Percentiles rank a stretch among this genome's conserved stretches.
Conservation (phyloP, 495 filamentous ascomycete species). For the Chlorociboria aeruginascens region DNA sequence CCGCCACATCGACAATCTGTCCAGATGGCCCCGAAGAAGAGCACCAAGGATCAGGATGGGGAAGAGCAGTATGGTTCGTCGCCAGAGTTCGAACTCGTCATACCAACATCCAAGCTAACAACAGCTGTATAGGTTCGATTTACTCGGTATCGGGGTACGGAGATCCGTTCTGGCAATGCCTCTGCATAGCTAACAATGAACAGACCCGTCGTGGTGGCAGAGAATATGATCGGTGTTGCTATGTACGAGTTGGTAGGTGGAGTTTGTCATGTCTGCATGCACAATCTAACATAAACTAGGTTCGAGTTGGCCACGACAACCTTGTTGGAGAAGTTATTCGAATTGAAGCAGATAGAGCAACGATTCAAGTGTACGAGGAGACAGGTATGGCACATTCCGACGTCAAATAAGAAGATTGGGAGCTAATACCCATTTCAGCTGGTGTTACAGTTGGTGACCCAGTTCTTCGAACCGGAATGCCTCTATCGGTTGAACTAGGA, state of each 20-base stretch:
- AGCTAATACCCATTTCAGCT: conserved; percentile 37
- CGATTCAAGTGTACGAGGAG: conserved; percentile 98
- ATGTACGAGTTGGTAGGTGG: conserved; percentile 92
- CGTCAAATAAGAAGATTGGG: background rate
- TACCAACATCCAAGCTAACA: conserved; percentile 16
- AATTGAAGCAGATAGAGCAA: conserved; percentile 88
- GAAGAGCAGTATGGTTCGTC: conserved; percentile 22
- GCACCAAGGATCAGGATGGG: conserved; percentile 13
- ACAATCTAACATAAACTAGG: conserved; percentile 31
- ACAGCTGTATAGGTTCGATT: conserved; percentile 45
- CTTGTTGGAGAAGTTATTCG: conserved; percentile 97
- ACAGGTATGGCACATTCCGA: conserved; percentile 50
- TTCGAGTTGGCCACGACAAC: conserved; percentile 76
- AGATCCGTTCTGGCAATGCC: background rate
- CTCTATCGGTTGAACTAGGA: conserved; percentile 91
- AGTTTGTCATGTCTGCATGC: background rate
- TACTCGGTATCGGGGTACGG: conserved; percentile 71
- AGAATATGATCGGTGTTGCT: conserved; percentile 97
- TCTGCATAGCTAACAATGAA: conserved; percentile 19
- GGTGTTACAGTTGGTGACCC: conserved; percentile 95
- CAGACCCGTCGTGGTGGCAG: conserved; percentile 91
- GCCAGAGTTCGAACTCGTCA: background rate
- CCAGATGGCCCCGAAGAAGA: conserved; percentile 18
- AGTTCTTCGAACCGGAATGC: conserved; percentile 81
- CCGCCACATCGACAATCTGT: background rate